Evolutionary conservation across 225 moss, liverwort and hornwort species (phyloP).

Genomic region (Thuidium tamariscinum): DNA sequence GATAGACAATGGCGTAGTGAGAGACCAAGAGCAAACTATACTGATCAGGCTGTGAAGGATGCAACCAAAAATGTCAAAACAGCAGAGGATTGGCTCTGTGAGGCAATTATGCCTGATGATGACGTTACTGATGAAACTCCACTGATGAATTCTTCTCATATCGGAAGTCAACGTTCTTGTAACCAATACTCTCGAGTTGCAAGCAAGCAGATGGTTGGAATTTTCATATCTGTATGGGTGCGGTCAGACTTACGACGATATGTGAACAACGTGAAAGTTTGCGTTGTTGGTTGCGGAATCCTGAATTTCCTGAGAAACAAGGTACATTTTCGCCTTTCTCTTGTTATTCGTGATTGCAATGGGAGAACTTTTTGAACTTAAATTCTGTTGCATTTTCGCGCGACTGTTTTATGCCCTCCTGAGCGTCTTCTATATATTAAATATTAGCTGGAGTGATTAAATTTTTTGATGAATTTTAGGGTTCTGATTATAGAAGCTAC

Average conservation of each 20-base stretch:
- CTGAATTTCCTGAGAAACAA: conserved; percentile 89
- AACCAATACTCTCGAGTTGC: conserved; percentile 59
- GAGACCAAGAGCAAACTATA: not conserved
- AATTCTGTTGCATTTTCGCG: not conserved
- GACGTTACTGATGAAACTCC: conserved; percentile 9
- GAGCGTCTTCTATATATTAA: not conserved
- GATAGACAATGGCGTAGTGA: conserved; percentile 7
- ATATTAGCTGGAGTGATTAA: not conserved
- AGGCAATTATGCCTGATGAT: conserved; percentile 20
- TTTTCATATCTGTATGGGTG: conserved; percentile 87
- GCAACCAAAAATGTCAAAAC: conserved; percentile 19
- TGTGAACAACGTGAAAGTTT: conserved; percentile 39
- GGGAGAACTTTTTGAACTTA: not conserved
- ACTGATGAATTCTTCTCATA: conserved; percentile 9
- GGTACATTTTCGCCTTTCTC: conserved; percentile 9
- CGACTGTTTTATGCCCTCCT: not conserved
- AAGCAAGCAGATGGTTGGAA: conserved; percentile 97
- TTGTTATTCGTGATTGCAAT: not conserved
- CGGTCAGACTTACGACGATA: conserved; percentile 54
- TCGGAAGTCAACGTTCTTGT: conserved; percentile 3
- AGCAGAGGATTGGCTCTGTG: conserved; percentile 35
- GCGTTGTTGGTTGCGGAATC: conserved; percentile 67
- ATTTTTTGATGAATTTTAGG: not conserved
- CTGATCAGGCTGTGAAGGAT: not conserved
- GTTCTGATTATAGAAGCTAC: not conserved